phyloP scores from a whole-genome alignment of 331 rosid genomes.

The Rosa hybrid region DNA sequence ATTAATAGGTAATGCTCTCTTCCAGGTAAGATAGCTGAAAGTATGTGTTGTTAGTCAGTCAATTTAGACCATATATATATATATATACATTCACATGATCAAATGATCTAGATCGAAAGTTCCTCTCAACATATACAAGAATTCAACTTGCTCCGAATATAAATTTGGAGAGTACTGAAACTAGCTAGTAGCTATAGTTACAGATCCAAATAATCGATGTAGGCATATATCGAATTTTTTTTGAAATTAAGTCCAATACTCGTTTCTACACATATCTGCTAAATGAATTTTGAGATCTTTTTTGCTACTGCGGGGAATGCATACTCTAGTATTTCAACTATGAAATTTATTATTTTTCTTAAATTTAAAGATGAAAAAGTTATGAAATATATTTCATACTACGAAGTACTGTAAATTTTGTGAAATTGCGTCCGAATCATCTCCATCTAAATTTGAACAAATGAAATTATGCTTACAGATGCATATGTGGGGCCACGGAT shows the following conservation, averaged over 20 bases:
- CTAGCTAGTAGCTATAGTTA: background rate
- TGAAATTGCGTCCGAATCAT: too few relatives aligned
- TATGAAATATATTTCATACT: background rate
- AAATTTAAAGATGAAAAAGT: too few relatives aligned
- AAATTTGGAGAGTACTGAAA: background rate
- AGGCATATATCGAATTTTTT: too few relatives aligned
- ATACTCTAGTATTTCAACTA: background rate
- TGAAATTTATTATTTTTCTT: too few relatives aligned
- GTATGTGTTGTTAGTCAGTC: background rate
- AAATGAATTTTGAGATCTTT: background rate
- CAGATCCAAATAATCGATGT: background rate
- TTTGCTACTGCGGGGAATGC: background rate
- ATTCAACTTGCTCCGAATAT: background rate
- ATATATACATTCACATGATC: background rate
- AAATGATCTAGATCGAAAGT: background rate
- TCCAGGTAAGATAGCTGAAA: background rate
- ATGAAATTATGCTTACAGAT: constrained; percentile 42
- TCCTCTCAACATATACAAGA: background rate
- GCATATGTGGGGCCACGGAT: constrained; percentile 99
- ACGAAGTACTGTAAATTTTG: background rate
- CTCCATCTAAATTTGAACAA: background rate
- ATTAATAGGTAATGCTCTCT: too few relatives aligned
- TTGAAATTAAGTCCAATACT: background rate
- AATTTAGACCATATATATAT: background rate
- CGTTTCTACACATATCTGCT: background rate